Percentiles rank a stretch among this genome's conserved stretches.
Conservation (phyloP, 2,329 filamentous ascomycete species). For the Penicillium sp. region DNA sequence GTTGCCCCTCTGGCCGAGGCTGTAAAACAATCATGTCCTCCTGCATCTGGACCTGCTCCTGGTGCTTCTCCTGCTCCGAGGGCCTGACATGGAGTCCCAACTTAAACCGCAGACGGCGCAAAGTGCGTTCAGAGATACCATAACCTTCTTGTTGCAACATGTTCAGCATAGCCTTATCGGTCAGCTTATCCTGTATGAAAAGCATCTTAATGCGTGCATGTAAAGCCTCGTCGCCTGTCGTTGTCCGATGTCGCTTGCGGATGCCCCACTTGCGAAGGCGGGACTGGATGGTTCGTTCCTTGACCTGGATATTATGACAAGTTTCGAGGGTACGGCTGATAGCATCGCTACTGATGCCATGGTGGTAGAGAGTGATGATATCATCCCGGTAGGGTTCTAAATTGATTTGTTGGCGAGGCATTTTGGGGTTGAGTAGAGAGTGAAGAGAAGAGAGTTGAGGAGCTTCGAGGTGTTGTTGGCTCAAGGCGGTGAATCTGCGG, state of each 20-base stretch:
- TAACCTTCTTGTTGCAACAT: slow-evolving; percentile 26
- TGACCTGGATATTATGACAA: slow-evolving; percentile 27
- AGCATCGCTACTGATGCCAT: slow-evolving; percentile 26
- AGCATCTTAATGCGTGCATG: slow-evolving; percentile 25
- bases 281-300: slow-evolving; percentile 27
- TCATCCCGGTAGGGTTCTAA: slow-evolving; percentile 27
- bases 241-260: slow-evolving; percentile 27
- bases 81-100: slow-evolving; percentile 24
- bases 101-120: slow-evolving; percentile 27
- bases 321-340: slow-evolving; percentile 24
- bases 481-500: slow-evolving; percentile 22
- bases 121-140: slow-evolving; percentile 26
- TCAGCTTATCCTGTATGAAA: slow-evolving; percentile 24
- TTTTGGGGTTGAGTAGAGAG: slow-evolving; percentile 5
- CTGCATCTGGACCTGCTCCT: background rate
- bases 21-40: background rate
- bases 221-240: slow-evolving; percentile 24
- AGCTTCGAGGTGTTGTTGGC: background rate
- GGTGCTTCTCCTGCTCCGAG: slow-evolving; percentile 17
- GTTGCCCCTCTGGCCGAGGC: background rate
- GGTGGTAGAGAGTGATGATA: slow-evolving; percentile 24
- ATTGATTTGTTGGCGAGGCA: slow-evolving; percentile 29
- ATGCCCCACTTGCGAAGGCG: slow-evolving; percentile 29
- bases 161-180: slow-evolving; percentile 28
- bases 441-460: background rate